These are phyloP conservation scores for Leishmania gerbilli DNA, from an alignment of 208 protist species.

Conservation along the genomic window DNA sequence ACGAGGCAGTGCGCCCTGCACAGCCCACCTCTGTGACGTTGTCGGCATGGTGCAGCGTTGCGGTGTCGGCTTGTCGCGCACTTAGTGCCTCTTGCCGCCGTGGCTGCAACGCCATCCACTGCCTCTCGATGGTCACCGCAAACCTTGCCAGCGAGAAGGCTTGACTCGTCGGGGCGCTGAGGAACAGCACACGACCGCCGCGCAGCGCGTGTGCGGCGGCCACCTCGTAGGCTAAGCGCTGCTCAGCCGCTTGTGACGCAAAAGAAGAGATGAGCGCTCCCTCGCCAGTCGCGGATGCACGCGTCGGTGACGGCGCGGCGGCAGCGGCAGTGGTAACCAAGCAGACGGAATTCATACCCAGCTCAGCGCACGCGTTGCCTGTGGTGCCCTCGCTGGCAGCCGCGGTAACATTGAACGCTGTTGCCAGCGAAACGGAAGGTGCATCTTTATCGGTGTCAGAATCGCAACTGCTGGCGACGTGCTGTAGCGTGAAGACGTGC, in stretches of 20 bases:
- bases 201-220: conserved; percentile 48
- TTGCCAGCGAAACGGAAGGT: not conserved
- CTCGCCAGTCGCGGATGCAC: not conserved
- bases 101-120: conserved; percentile 19
- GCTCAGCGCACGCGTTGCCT: conserved; percentile 9
- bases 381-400: not conserved
- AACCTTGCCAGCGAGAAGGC: conserved; percentile 43
- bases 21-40: not conserved
- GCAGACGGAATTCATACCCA: conserved; percentile 20
- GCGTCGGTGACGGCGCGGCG: not conserved
- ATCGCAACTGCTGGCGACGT: no score
- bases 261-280: not conserved
- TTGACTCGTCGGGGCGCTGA: conserved; percentile 41
- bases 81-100: not conserved
- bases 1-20: not conserved
- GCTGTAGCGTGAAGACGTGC: conserved; percentile 21
- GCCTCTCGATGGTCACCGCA: conserved; percentile 42
- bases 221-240: conserved; percentile 28
- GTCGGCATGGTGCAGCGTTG: not conserved
- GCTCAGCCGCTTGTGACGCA: not conserved
- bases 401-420: not conserved
- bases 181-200: conserved; percentile 53
- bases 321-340: conserved; percentile 7
- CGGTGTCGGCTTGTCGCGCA: not conserved
- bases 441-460: not conserved